Percentiles rank a stretch among this genome's conserved stretches.
Conservation (phyloP, 345 rosid genomes). For the Sisymbrium altissimum region DNA sequence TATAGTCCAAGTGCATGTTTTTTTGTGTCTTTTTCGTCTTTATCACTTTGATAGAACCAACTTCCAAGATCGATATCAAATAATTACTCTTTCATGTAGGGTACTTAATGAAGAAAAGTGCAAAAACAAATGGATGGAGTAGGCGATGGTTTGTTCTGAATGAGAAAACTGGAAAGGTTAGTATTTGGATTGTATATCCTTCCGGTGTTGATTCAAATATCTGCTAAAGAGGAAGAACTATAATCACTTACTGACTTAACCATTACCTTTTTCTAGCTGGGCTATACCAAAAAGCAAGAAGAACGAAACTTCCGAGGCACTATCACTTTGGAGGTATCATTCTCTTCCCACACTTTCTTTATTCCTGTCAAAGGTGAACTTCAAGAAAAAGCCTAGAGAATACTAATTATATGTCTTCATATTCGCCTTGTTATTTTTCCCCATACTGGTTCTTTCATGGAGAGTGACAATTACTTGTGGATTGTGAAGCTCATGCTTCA, state of each 20-base stretch:
- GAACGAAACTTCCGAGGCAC: slow-evolving; percentile 95
- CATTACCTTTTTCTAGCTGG: slow-evolving; percentile 58
- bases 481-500: too few relatives aligned
- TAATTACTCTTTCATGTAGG: slow-evolving; percentile 48
- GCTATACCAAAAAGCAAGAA: slow-evolving; percentile 95
- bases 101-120: slow-evolving; percentile 88
- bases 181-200: slow-evolving; percentile 15
- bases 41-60: not conserved
- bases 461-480: too few relatives aligned
- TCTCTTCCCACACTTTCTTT: slow-evolving; percentile 17
- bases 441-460: too few relatives aligned
- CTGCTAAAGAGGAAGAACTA: not conserved
- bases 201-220: slow-evolving; percentile 9
- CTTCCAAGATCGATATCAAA: slow-evolving; percentile 5
- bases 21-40: not conserved
- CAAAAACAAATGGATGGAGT: slow-evolving; percentile 89
- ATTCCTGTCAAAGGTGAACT: not conserved
- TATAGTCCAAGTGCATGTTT: not conserved
- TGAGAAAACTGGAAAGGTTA: slow-evolving; percentile 96
- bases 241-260: too few relatives aligned
- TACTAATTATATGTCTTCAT: not conserved
- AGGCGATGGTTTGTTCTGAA: slow-evolving; percentile 94
- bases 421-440: not conserved
- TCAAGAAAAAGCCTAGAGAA: not conserved
- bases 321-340: slow-evolving; percentile 80